A percentile compares a stretch with the other conserved stretches of the same genome.
Conservation (phyloP, 2,329 filamentous ascomycete species). For the Rutstroemia sp. region DNA sequence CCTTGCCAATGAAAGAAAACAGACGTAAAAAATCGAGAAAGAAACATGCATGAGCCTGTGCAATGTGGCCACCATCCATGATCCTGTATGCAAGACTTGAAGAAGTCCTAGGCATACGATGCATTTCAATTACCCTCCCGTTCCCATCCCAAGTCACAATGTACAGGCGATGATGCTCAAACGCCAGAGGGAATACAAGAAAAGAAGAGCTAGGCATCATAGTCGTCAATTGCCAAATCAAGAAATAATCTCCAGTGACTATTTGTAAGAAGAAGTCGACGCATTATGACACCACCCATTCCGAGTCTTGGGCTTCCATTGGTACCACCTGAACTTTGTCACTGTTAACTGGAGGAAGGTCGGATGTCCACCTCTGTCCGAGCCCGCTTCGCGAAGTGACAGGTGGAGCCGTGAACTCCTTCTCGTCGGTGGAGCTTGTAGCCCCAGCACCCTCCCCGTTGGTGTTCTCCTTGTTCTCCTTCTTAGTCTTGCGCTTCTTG, state of each 20-base stretch:
- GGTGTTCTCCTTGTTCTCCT: conserved; percentile 24
- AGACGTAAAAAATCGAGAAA: not conserved
- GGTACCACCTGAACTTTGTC: conserved; percentile 16
- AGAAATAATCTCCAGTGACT: not conserved
- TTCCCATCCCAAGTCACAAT: conserved; percentile 2
- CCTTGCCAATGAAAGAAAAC: conserved; percentile 1
- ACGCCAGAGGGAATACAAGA: conserved; percentile 9
- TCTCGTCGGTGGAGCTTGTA: conserved; percentile 15
- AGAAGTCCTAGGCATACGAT: conserved; percentile 3
- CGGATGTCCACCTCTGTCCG: conserved; percentile 21
- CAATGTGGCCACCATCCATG: conserved; percentile 9
- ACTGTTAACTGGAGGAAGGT: conserved; percentile 13
- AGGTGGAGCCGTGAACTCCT: conserved; percentile 17
- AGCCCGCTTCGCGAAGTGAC: conserved; percentile 16
- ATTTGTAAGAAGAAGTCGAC: not conserved
- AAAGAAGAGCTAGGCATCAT: not conserved
- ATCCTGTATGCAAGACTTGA: conserved; percentile 7
- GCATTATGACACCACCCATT: conserved; percentile 27
- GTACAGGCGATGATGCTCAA: conserved; percentile 9
- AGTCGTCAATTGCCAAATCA: not conserved
- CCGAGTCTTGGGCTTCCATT: conserved; percentile 21
- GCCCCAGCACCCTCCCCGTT: conserved; percentile 5
- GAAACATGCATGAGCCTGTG: conserved; percentile 6
- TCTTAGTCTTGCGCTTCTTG: conserved; percentile 23
- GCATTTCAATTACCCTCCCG: conserved; percentile 5